Percentiles rank a stretch among this genome's conserved stretches.
Evolutionary conservation across 768 basidiomycete genomes (phyloP).

Genomic region (Amanita thiersii): DNA sequence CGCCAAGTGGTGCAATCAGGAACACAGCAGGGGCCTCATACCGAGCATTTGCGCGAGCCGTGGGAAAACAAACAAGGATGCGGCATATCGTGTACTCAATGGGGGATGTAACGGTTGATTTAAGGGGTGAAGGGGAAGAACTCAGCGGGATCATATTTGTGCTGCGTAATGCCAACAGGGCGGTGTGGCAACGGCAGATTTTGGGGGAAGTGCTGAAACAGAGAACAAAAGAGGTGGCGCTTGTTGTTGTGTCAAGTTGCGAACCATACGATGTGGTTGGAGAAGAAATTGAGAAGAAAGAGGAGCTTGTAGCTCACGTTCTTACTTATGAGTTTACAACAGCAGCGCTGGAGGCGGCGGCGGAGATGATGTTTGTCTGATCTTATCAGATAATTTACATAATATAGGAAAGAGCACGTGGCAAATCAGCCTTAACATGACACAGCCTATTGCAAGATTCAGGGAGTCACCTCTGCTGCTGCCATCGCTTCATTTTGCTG

Average conservation of each 20-base stretch:
- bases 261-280: conserved; percentile 54
- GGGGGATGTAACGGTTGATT: conserved; percentile 5
- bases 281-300: conserved; percentile 15
- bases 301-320: conserved; percentile 27
- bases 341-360: conserved; percentile 38
- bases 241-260: conserved; percentile 52
- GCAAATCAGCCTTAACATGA: neutral
- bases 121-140: conserved; percentile 12
- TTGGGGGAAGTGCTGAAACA: conserved; percentile 21
- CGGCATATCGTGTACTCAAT: conserved; percentile 40
- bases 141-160: conserved; percentile 38
- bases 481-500: neutral
- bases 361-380: conserved; percentile 34
- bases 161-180: conserved; percentile 46
- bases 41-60: conserved; percentile 33
- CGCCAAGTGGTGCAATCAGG: conserved; percentile 30
- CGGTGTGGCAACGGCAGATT: conserved; percentile 42
- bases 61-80: conserved; percentile 24
- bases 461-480: neutral
- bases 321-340: conserved; percentile 55
- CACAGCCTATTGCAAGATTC: conserved; percentile 6
- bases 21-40: conserved; percentile 57
- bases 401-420: neutral
- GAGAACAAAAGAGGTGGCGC: conserved; percentile 16
- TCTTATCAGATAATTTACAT: conserved; percentile 10